Evolutionary conservation across 2,329 filamentous ascomycete genomes (phyloP).

Genomic region (Fonsecaea pugnacius): DNA sequence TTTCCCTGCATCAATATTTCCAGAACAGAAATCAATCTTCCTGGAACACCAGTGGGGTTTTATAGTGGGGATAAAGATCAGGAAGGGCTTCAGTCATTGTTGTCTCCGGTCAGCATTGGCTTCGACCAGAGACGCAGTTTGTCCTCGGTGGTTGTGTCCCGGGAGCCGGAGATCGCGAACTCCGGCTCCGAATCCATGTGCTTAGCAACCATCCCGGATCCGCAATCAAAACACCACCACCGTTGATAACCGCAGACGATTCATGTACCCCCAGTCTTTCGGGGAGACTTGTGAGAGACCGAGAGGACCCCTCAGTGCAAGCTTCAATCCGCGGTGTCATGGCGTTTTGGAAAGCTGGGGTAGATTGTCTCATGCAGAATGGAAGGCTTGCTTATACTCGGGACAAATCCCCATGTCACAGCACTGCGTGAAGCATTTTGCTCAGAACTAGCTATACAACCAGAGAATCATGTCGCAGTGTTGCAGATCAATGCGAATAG

Average conservation of each 20-base stretch:
- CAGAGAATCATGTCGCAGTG: background rate
- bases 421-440: background rate
- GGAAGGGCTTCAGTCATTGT: background rate
- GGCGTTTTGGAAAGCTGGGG: background rate
- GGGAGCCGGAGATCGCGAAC: background rate
- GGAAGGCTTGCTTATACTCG: background rate
- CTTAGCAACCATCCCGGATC: background rate
- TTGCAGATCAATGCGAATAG: background rate
- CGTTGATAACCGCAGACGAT: background rate
- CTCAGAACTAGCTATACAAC: background rate
- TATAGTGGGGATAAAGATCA: background rate
- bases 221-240: background rate
- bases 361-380: background rate
- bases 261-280: background rate
- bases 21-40: too few relatives aligned
- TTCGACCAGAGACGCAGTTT: background rate
- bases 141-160: background rate
- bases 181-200: background rate
- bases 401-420: background rate
- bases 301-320: background rate
- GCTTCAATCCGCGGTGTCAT: background rate
- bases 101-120: background rate
- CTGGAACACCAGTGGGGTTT: background rate
- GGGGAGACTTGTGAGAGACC: slow-evolving; percentile 1
- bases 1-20: too few relatives aligned